phyloP scores from a whole-genome alignment of 2,329 filamentous ascomycete genomes.

The Xylariaceae sp. region DNA sequence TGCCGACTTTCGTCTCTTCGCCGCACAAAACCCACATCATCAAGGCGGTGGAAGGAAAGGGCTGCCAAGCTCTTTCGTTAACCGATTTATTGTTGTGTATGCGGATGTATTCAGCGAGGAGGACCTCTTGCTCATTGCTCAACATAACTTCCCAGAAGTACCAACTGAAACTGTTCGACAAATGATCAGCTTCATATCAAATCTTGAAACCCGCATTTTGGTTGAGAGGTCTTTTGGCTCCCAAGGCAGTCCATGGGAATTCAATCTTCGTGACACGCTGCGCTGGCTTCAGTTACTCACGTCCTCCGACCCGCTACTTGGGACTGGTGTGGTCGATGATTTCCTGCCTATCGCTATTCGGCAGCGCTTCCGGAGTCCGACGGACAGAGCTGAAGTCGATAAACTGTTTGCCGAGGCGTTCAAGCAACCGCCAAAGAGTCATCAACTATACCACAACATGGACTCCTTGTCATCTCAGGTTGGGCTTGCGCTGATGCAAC shows the following conservation, averaged over 20 bases:
- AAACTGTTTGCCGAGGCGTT: slow-evolving; percentile 70
- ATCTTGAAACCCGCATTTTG: slow-evolving; percentile 73
- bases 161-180: slow-evolving; percentile 60
- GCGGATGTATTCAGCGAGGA: slow-evolving; percentile 83
- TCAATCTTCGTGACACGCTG: slow-evolving; percentile 88
- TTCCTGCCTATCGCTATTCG: slow-evolving; percentile 81
- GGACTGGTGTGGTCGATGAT: slow-evolving; percentile 64
- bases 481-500: slow-evolving; percentile 71
- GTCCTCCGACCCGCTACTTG: slow-evolving; percentile 61
- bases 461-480: slow-evolving; percentile 71
- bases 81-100: slow-evolving; percentile 97
- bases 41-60: slow-evolving; percentile 96
- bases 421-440: slow-evolving; percentile 50
- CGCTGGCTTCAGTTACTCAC: slow-evolving; percentile 80
- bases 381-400: slow-evolving; percentile 68
- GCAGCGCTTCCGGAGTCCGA: slow-evolving; percentile 79
- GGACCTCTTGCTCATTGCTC: slow-evolving; percentile 82
- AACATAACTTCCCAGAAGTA: slow-evolving; percentile 72
- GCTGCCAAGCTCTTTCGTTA: slow-evolving; percentile 92
- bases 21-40: slow-evolving; percentile 96
- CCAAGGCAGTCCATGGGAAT: slow-evolving; percentile 86
- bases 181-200: slow-evolving; percentile 79
- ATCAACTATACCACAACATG: slow-evolving; percentile 73
- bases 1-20: slow-evolving; percentile 89
- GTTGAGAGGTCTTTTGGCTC: slow-evolving; percentile 60